A percentile compares a stretch with the other conserved stretches of the same genome.
Evolutionary conservation across 495 filamentous ascomycete species (phyloP).

Genomic region (Penicillium bovifimosum): DNA sequence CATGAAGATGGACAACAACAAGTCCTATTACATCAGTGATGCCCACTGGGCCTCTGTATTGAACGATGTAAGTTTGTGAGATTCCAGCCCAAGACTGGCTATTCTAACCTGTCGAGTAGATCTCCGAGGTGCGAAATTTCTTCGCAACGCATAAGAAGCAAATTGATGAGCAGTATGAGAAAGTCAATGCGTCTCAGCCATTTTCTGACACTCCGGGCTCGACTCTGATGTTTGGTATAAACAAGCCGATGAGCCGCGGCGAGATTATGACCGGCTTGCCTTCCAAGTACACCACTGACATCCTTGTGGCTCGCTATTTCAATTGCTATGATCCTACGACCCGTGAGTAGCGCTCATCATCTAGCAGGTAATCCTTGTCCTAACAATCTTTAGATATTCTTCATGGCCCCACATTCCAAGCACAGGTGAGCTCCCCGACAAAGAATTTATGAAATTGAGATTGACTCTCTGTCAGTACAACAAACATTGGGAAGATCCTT

Average conservation of each 20-base stretch:
- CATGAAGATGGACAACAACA: slow-evolving; percentile 81
- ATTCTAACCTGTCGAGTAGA: slow-evolving; percentile 44
- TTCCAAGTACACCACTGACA: slow-evolving; percentile 71
- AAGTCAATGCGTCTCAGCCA: slow-evolving; percentile 60
- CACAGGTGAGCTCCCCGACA: slow-evolving; percentile 38
- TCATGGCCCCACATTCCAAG: slow-evolving; percentile 80
- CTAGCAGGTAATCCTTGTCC: slow-evolving; percentile 13
- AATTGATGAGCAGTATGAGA: slow-evolving; percentile 55
- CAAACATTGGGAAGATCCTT: slow-evolving; percentile 79
- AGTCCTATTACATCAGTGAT: slow-evolving; percentile 80
- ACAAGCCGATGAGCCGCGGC: slow-evolving; percentile 57
- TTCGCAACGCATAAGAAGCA: slow-evolving; percentile 68
- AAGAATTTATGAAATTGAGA: not conserved
- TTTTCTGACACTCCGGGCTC: slow-evolving; percentile 54
- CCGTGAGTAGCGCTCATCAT: slow-evolving; percentile 39
- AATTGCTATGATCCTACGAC: slow-evolving; percentile 68
- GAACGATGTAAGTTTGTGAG: slow-evolving; percentile 55
- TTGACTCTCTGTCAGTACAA: slow-evolving; percentile 54
- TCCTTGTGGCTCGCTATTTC: slow-evolving; percentile 69
- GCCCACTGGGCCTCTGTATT: slow-evolving; percentile 88
- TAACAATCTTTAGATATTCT: slow-evolving; percentile 62
- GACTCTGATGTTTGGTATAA: slow-evolving; percentile 68
- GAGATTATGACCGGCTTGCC: slow-evolving; percentile 80
- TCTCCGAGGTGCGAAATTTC: slow-evolving; percentile 89
- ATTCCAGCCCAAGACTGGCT: not conserved